Base-by-base conservation (phyloP, 495 filamentous ascomycete genomes). In the Usnea hakonensis region DNA sequence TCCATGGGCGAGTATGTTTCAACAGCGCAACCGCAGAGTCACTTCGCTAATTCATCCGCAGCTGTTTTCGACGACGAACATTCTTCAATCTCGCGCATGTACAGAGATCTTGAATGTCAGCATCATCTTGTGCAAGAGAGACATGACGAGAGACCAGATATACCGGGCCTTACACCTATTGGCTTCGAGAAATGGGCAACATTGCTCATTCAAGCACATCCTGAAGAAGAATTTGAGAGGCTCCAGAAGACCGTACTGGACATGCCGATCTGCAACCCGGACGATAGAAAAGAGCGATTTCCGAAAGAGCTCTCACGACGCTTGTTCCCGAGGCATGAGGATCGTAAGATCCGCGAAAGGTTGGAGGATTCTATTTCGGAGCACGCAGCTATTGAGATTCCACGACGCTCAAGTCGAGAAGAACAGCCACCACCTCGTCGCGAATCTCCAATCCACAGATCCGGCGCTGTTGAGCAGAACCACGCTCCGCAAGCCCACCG, bases 181-280 rank as follows among this genome's bases (percentile, higher is more conserved):
- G 93, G 93, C 5, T 97, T 95, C 71, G 80, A 87, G 62, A 75
- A 75, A 58, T 96, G 89, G 85, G 84, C 88, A 71, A 90, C 88
- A 0, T 74, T 84, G 26, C 78, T 88, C 73, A 87, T 96, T 55
- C 83, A 84, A 67, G 87, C 89, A 17, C 80, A 90, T 66, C 92
- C 93, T 3, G 84, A 90, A 40, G 81, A 83, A 52, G 93, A 97
- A 73, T 86, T 84, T 63, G 78, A 82, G 50, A 83, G 93, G 7
- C 75, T 97, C 0, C 81, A 85, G 48, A 89, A 85, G 62, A 84
- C 91, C 13, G 83, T 92, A 3, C 69, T 83, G 6, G 80, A 85
- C 57, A 85, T 94, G 79, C 88, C 90, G 2, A 87, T 96, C 68
- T 84, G 83, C 66, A 87, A 86, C 50, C 81, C 84, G 5, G 87